Conservation (phyloP, 345 rosid species). For the Salix purpurea region DNA sequence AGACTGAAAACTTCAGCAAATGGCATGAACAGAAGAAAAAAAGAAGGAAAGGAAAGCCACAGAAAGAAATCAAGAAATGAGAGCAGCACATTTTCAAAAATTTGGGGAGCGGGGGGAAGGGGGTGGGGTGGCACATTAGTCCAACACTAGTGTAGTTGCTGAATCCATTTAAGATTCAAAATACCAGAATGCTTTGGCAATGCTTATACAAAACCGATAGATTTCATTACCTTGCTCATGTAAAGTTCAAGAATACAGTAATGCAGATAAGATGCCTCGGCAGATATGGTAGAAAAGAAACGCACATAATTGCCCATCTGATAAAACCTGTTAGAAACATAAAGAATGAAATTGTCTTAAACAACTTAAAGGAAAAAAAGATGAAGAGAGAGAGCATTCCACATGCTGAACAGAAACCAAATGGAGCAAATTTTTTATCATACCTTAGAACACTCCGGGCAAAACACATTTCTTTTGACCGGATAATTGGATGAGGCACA, state of each 20-base stretch:
- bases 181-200: neutral
- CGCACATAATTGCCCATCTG: constrained; percentile 60
- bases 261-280: constrained; percentile 78
- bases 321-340: constrained; percentile 40
- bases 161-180: no score
- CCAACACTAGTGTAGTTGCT: no score
- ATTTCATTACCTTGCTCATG: constrained; percentile 49
- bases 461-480: constrained; percentile 70
- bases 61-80: neutral
- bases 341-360: neutral
- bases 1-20: neutral
- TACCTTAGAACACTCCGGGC: constrained; percentile 70
- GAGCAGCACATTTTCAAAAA: neutral
- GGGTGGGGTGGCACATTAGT: no score
- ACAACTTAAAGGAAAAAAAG: neutral
- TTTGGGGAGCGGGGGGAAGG: no score
- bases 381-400: neutral
- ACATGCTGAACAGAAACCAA: neutral
- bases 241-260: constrained; percentile 63
- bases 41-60: neutral
- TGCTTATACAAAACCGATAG: neutral
- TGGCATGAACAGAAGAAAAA: no score
- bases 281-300: constrained; percentile 49
- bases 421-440: neutral
- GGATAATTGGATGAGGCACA: constrained; percentile 47